phyloP scores from a whole-genome alignment of 2,329 filamentous ascomycete genomes.

The Escovopsis sp. region DNA sequence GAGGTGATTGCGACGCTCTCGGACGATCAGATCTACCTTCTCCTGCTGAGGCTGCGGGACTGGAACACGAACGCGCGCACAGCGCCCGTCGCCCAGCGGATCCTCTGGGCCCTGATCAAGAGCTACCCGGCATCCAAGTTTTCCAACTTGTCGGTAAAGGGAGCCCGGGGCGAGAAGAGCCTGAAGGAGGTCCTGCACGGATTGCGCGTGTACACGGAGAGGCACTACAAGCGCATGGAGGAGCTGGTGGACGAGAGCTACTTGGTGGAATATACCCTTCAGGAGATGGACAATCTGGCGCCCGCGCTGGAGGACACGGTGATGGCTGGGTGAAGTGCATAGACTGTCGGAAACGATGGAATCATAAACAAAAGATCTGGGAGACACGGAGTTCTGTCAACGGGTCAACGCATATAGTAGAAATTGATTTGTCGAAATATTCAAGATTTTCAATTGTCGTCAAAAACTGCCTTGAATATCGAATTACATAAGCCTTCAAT shows the following conservation, averaged over 20 bases:
- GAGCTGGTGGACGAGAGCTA: conserved; percentile 91
- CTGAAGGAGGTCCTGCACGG: conserved; percentile 76
- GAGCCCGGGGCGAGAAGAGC: conserved; percentile 44
- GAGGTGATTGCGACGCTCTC: conserved; percentile 65
- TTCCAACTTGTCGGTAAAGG: conserved; percentile 50
- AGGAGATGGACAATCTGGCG: conserved; percentile 72
- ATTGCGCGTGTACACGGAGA: conserved; percentile 80
- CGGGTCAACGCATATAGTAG: too few relatives aligned
- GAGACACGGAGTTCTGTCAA: too few relatives aligned
- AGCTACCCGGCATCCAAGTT: conserved; percentile 70
- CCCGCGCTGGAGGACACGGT: conserved; percentile 28
- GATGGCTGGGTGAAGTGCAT: conserved; percentile 21
- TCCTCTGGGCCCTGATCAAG: conserved; percentile 65
- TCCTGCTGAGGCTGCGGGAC: conserved; percentile 72
- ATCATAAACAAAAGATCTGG: not conserved
- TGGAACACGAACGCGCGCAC: conserved; percentile 96
- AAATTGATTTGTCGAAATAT: too few relatives aligned
- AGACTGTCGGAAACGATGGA: not conserved
- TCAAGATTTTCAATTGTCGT: too few relatives aligned
- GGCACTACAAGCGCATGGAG: conserved; percentile 80
- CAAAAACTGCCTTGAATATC: too few relatives aligned
- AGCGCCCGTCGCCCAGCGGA: conserved; percentile 68
- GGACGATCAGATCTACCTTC: conserved; percentile 70
- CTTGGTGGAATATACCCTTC: conserved; percentile 80
- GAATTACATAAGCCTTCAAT: too few relatives aligned